Percentiles rank a stretch among this genome's conserved stretches.
phyloP scores from a whole-genome alignment of 2,329 filamentous ascomycete species.

The Clathrospora elynae region DNA sequence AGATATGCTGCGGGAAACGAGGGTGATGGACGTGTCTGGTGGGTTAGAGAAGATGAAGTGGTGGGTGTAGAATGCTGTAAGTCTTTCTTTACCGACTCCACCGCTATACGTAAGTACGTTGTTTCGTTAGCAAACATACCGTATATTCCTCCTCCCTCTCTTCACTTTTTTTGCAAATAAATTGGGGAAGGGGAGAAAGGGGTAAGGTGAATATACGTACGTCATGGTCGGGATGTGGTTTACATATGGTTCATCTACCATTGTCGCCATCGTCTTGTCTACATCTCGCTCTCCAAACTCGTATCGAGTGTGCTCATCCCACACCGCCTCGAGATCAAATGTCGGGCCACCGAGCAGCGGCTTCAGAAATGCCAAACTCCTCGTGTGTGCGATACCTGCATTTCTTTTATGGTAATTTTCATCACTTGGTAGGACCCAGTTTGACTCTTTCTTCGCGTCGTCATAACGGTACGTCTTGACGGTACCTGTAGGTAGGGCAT shows the following conservation, averaged over 20 bases:
- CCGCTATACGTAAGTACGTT: conserved; percentile 56
- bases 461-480: conserved; percentile 36
- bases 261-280: conserved; percentile 77
- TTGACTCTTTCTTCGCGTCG: conserved; percentile 28
- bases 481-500: conserved; percentile 11
- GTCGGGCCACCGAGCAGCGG: conserved; percentile 65
- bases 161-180: too few species aligned
- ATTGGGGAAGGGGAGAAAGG: background rate
- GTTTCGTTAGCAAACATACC: too few species aligned
- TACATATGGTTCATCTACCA: conserved; percentile 79
- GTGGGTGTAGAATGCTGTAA: conserved; percentile 71
- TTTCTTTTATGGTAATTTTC: conserved; percentile 53
- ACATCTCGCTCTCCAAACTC: conserved; percentile 73
- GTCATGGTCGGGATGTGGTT: conserved; percentile 74
- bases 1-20: conserved; percentile 73
- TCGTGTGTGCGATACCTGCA: conserved; percentile 68
- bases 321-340: conserved; percentile 77
- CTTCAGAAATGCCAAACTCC: conserved; percentile 69
- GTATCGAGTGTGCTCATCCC: conserved; percentile 76
- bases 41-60: conserved; percentile 79
- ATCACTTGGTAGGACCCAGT: conserved; percentile 39
- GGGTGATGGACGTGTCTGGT: conserved; percentile 67
- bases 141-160: too few species aligned
- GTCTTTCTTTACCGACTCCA: conserved; percentile 66
- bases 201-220: conserved; percentile 15